A percentile compares a stretch with the other conserved stretches of the same genome.
Conservation (phyloP, 2,329 filamentous ascomycete genomes). For the Grosmannia serpens region DNA sequence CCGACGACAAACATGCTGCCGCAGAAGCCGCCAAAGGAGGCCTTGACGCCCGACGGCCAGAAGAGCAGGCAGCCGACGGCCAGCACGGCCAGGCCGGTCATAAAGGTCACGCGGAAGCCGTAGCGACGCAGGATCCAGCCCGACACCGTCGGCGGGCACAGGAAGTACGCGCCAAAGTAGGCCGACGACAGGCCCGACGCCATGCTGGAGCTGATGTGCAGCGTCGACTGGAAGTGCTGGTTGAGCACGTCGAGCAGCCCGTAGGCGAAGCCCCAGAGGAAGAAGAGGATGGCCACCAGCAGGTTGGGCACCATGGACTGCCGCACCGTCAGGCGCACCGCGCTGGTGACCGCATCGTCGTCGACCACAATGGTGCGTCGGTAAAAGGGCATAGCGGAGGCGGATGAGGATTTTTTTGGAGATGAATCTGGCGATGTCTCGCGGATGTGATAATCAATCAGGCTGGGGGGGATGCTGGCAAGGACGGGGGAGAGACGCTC, state of each 20-base stretch:
- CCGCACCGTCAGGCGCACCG: slow-evolving; percentile 19
- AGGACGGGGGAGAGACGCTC: background rate
- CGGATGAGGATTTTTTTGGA: background rate
- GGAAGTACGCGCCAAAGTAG: slow-evolving; percentile 36
- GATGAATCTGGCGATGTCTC: background rate
- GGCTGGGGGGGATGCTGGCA: no score
- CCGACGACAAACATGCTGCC: slow-evolving; percentile 39
- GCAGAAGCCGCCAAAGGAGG: slow-evolving; percentile 48
- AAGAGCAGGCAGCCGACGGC: slow-evolving; percentile 45
- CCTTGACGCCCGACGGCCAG: slow-evolving; percentile 44
- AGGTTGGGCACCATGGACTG: slow-evolving; percentile 23
- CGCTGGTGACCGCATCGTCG: slow-evolving; percentile 22
- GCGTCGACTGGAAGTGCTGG: slow-evolving; percentile 35
- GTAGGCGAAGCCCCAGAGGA: slow-evolving; percentile 26
- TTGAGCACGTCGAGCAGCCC: slow-evolving; percentile 33
- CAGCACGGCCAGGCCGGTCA: slow-evolving; percentile 45
- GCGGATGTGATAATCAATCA: no score
- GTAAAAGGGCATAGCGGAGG: slow-evolving; percentile 17
- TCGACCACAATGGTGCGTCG: slow-evolving; percentile 20
- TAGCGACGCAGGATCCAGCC: slow-evolving; percentile 49
- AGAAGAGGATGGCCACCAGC: slow-evolving; percentile 23
- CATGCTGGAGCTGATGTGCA: slow-evolving; percentile 31
- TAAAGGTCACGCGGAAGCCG: slow-evolving; percentile 58
- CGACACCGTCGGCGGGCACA: slow-evolving; percentile 25
- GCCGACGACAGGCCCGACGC: slow-evolving; percentile 37